Evolutionary conservation across 192 early-diverging fungal genomes (phyloP).

Genomic region (Coemansia asiatica): DNA sequence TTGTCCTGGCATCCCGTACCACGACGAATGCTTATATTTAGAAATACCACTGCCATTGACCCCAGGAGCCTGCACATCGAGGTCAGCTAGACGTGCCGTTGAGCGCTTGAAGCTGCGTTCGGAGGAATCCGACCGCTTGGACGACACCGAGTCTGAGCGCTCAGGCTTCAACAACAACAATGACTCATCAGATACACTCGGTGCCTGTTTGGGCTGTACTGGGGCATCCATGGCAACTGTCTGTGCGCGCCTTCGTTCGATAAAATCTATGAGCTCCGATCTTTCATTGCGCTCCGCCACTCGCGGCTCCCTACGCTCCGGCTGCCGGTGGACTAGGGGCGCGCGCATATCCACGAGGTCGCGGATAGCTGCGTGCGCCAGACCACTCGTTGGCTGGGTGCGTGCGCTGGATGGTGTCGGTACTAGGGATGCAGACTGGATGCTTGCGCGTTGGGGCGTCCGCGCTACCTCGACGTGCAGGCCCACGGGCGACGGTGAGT

Average conservation of each 20-base stretch:
- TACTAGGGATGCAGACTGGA: background rate
- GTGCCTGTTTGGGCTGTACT: background rate
- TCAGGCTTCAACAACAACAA: slow-evolving; percentile 1
- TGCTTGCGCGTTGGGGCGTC: slow-evolving; percentile 12
- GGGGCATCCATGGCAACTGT: slow-evolving; percentile 6
- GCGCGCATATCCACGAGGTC: slow-evolving; percentile 29
- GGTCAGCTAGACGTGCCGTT: slow-evolving; percentile 30
- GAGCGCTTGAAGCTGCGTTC: slow-evolving; percentile 53
- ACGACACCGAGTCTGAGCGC: slow-evolving; percentile 19
- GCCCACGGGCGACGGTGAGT: background rate
- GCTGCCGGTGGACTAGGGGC: slow-evolving; percentile 1
- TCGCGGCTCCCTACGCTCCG: slow-evolving; percentile 2
- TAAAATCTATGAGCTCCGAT: slow-evolving; percentile 54
- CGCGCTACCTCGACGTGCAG: slow-evolving; percentile 7
- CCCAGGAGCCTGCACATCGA: background rate
- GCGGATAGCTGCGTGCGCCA: slow-evolving; percentile 31
- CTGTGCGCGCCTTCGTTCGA: slow-evolving; percentile 37
- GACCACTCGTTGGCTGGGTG: slow-evolving; percentile 10
- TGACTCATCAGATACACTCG: too few relatives aligned
- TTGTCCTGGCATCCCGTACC: slow-evolving; percentile 16
- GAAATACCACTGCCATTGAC: background rate
- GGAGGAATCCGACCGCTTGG: slow-evolving; percentile 31
- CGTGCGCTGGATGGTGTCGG: background rate
- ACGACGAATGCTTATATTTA: slow-evolving; percentile 15
- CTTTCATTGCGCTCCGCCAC: slow-evolving; percentile 5